Evolutionary conservation across 2,329 filamentous ascomycete species (phyloP), one percentile per base, ranked within the genome.

Genomic region (Hypomyces perniciosus): DNA sequence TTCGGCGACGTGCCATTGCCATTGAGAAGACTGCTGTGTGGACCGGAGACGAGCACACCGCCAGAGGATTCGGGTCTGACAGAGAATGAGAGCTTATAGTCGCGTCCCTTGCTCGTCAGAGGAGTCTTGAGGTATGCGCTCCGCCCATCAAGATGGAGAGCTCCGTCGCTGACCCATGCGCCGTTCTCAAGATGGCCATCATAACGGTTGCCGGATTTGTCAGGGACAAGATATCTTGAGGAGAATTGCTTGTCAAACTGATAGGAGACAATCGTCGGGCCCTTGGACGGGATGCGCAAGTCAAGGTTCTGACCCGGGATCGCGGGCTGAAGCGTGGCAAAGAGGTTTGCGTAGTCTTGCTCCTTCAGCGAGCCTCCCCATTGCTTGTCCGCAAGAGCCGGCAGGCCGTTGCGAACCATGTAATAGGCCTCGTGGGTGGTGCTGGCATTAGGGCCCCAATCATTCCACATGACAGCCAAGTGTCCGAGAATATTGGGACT

Each of bases 71-170:
- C 44, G 2, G 54, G 54, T 8, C 57, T 61, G 1, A 77, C 57
- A 1, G 68, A 65, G 10, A 82, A 69, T 0, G 72, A 68, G 1
- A 83, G 68, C 0, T 74, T 79, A 61, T 82, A 82, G 57, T 80
- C 69, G 52, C 77, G 69, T 3, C 80, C 80, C 59, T 83, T 83
- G 43, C 74, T 76, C 0, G 63, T 63, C 3, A 80, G 59, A 0
- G 76, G 76, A 1, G 77, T 80, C 4, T 54, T 62, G 4, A 80
- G 53, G 4, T 64, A 62, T 44, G 47, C 47, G 57, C 76, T 79
- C 1, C 60, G 52, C 1, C 63, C 53, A 2, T 61, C 58, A 27
- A 76, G 56, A 1, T 57, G 44, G 2, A 75, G 52, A 5, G 57
- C 61, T 8, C 64, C 48, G 0, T 47, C 55, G 2, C 57, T 56